A percentile compares a stretch with the other conserved stretches of the same genome.
These are phyloP conservation scores for Gossypium sturtianum DNA, from an alignment of 345 rosid genomes.

Conservation along the genomic window DNA sequence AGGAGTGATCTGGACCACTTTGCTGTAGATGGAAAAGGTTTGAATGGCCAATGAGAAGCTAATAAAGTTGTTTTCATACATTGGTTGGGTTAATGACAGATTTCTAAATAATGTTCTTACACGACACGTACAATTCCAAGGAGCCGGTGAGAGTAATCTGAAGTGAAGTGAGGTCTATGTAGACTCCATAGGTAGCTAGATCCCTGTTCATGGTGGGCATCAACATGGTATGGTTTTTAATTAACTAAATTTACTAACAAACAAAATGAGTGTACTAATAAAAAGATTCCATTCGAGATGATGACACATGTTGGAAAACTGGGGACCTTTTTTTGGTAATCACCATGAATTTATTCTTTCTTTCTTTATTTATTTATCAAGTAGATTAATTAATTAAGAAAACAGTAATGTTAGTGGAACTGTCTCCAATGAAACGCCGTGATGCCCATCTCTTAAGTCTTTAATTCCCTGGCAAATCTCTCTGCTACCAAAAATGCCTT, in stretches of 20 bases:
- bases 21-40: not conserved
- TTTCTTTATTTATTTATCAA: not conserved
- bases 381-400: not conserved
- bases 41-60: constrained; percentile 23
- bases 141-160: not conserved
- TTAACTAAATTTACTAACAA: not conserved
- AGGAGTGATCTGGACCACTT: constrained; percentile 24
- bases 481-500: constrained; percentile 1
- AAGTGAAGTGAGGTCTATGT: not conserved
- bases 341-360: not conserved
- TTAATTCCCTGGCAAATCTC: constrained; percentile 4
- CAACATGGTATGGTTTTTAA: not conserved
- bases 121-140: constrained; percentile 20
- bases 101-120: constrained; percentile 19
- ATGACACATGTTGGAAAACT: constrained; percentile 13
- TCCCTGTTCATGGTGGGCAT: not conserved
- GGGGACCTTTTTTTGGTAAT: constrained; percentile 1
- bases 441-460: constrained; percentile 17
- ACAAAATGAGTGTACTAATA: not conserved
- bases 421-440: constrained; percentile 21
- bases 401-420: constrained; percentile 19
- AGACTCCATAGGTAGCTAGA: not conserved
- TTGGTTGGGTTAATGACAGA: constrained; percentile 5
- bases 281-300: constrained; percentile 10
- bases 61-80: constrained; percentile 16